These are phyloP conservation scores for Tetrahymena thermophila DNA, from an alignment of 73 alveolate species.

Conservation along the genomic window DNA sequence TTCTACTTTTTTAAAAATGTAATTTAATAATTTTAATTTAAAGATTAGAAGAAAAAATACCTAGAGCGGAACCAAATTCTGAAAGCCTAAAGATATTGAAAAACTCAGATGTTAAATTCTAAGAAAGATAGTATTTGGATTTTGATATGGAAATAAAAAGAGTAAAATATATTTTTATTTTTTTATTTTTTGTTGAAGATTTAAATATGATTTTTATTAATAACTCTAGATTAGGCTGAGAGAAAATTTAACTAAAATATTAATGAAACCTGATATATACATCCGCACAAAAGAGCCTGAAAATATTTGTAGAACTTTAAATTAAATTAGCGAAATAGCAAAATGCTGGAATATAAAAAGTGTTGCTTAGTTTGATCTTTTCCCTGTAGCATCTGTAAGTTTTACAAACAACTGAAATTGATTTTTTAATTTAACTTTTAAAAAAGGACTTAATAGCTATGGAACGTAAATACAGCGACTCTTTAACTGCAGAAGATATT, in stretches of 20 bases:
- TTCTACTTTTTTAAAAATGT: not conserved
- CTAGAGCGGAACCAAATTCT: constrained; percentile 50
- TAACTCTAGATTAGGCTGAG: constrained; percentile 37
- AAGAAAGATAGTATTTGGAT: constrained; percentile 50
- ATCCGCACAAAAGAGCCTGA: constrained; percentile 66
- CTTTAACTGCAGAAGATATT: constrained; percentile 50
- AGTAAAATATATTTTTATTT: not conserved
- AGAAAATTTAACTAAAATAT: constrained; percentile 47
- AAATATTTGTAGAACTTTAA: constrained; percentile 56
- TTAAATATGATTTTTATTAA: not conserved
- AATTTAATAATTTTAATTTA: not conserved
- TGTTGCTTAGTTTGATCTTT: constrained; percentile 33
- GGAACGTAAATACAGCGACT: constrained; percentile 67
- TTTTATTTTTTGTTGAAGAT: not conserved
- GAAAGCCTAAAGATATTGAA: constrained; percentile 40
- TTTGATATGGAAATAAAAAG: constrained; percentile 52
- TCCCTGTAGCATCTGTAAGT: not conserved
- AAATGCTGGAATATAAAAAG: constrained; percentile 47
- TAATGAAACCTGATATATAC: constrained; percentile 64
- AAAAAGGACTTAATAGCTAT: constrained; percentile 26
- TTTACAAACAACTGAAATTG: too few relatives aligned
- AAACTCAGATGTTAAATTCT: constrained; percentile 58
- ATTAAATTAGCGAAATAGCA: constrained; percentile 60
- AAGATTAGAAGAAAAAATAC: constrained; percentile 35
- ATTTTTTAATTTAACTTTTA: constrained; percentile 30